Percentiles rank a stretch among this genome's conserved stretches.
phyloP scores from a whole-genome alignment of 2,329 filamentous ascomycete species.

The Gaeumannomyces sp. region DNA sequence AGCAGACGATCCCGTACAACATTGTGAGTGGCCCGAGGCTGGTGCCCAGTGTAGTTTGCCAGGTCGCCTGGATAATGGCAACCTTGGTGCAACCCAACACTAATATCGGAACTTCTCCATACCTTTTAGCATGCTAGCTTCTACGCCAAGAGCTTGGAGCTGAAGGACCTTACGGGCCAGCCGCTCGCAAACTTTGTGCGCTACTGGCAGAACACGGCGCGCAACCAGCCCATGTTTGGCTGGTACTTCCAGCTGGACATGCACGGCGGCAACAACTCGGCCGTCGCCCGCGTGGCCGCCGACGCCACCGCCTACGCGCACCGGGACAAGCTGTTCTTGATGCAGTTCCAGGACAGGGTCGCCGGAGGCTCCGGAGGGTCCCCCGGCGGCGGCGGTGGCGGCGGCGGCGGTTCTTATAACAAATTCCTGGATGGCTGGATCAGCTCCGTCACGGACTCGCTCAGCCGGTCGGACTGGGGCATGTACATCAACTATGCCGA shows the following conservation, averaged over 20 bases:
- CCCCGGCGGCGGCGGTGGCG: constrained; percentile 26
- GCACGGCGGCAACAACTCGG: constrained; percentile 30
- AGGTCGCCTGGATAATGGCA: no score
- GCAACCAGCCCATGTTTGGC: constrained; percentile 16
- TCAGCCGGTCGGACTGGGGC: constrained; percentile 32
- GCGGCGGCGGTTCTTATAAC: neutral
- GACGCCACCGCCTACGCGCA: constrained; percentile 31
- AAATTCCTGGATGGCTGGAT: constrained; percentile 36
- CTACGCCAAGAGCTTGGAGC: constrained; percentile 23
- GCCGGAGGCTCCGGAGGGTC: constrained; percentile 22
- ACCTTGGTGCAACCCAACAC: neutral
- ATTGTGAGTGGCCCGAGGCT: constrained; percentile 11
- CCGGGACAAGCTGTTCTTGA: constrained; percentile 42
- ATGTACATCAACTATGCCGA: constrained; percentile 51
- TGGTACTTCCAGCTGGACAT: constrained; percentile 30
- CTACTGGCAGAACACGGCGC: constrained; percentile 20
- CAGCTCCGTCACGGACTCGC: constrained; percentile 22
- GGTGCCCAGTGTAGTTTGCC: neutral
- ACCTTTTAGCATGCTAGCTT: constrained; percentile 21
- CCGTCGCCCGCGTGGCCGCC: constrained; percentile 22
- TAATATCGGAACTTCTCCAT: neutral
- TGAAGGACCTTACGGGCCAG: constrained; percentile 20
- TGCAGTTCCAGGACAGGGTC: constrained; percentile 40
- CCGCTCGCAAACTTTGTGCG: constrained; percentile 9
- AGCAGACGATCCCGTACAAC: constrained; percentile 20